These are phyloP conservation scores for Dictyostelium discoideum DNA, from an alignment of 78 protist species.

Conservation along the genomic window DNA sequence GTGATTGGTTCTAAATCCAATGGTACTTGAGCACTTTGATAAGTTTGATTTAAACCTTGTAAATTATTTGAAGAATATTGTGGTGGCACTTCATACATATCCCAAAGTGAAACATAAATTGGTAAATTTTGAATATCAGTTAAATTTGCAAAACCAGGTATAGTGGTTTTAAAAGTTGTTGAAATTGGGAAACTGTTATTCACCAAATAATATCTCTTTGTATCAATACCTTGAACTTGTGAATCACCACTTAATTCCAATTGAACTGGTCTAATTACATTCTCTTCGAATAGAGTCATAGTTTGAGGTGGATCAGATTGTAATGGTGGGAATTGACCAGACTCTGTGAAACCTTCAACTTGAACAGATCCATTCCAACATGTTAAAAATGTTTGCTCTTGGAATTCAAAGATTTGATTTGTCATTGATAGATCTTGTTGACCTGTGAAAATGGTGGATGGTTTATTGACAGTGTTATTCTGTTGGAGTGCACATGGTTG, in stretches of 20 bases:
- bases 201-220: slow-evolving; percentile 19
- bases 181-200: slow-evolving; percentile 29
- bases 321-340: slow-evolving; percentile 68
- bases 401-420: slow-evolving; percentile 1
- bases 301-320: neutral
- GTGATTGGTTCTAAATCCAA: slow-evolving; percentile 66
- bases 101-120: slow-evolving; percentile 55
- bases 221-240: slow-evolving; percentile 18
- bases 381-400: neutral
- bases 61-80: neutral
- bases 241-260: slow-evolving; percentile 6
- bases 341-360: slow-evolving; percentile 29
- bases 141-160: slow-evolving; percentile 31
- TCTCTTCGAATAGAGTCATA: slow-evolving; percentile 42
- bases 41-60: slow-evolving; percentile 35
- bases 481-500: slow-evolving; percentile 28
- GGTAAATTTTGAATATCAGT: neutral
- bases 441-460: slow-evolving; percentile 51
- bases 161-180: neutral
- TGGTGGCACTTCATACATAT: slow-evolving; percentile 57
- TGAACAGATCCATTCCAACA: neutral
- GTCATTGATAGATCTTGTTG: neutral
- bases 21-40: slow-evolving; percentile 32
- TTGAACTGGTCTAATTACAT: slow-evolving; percentile 21
- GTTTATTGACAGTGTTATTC: neutral